Evolutionary conservation across 106 monocot species (phyloP), one percentile per base, ranked within the genome.

Genomic region (Platanthera guangdongensis): DNA sequence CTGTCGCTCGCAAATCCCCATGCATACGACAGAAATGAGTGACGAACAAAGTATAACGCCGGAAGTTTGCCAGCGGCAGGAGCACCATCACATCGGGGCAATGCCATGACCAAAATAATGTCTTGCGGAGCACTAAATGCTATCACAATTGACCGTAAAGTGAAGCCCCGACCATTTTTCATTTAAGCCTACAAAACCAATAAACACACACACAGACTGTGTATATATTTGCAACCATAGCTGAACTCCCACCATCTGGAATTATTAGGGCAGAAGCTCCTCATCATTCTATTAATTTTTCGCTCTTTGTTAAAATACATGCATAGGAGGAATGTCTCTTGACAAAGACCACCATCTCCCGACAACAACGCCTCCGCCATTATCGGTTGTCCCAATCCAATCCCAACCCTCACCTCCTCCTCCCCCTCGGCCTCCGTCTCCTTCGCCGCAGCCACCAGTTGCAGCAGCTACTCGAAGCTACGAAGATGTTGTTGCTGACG

Each of bases 301-400:
- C 7, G 70, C 47, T 48, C 70, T 0, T 72, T 15, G 72, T 72
- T 51, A 50, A 72, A 72, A 72, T 72, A 72, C 15, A 72, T 21
- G 46, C 21, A 5, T 3, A 68, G 68, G 71, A 15, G 2, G 49
- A 6, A 72, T 72, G 72, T 72, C 72, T 9, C 50, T 50, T 51
- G 72, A 72, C 46, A 51, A 46, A 10, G 72, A 51, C 18, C 50
- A 50, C 21, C 22, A 50, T 51, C 19, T 46, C 72, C 51, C 72
- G 19, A 50, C 11, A 72, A 25, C 72, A 46, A 70, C 45, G 9
- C 21, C 72, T 22, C 72, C 72, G 72, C 72, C 72, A 72, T 72
- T 72, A 72, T 50, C 72, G 51, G 72, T 51, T 50, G 72, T 72
- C 72, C 72, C 72, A 51, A 51, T 70, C 70, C 70, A 70, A 70